Percentiles rank a stretch among this genome's conserved stretches.
Conservation (phyloP, 2,329 filamentous ascomycete species). For the Sordariomycetes sp. region DNA sequence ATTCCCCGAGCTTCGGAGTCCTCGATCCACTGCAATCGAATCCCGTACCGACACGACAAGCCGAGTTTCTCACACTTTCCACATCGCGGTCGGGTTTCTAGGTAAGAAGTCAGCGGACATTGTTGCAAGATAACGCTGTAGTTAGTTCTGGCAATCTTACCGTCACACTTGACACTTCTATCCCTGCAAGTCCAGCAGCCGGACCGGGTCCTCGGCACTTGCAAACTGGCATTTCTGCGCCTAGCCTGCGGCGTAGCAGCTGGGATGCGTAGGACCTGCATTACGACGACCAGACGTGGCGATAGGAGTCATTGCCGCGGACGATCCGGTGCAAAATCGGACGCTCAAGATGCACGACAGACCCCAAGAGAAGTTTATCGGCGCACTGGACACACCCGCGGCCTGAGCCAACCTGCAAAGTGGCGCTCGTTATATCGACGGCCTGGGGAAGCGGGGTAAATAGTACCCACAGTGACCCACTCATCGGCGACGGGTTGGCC, state of each 20-base stretch:
- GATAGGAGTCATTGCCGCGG: no score
- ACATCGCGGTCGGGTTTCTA: not conserved
- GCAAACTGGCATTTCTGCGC: not conserved
- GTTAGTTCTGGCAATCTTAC: not conserved
- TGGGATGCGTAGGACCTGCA: not conserved
- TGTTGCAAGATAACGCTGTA: not conserved
- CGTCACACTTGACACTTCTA: not conserved
- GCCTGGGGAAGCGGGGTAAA: no score
- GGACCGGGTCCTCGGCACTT: not conserved
- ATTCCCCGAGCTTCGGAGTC: not conserved
- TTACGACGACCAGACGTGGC: not conserved
- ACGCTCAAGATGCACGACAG: no score
- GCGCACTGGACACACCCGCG: no score
- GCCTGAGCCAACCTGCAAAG: no score
- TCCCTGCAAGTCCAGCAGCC: not conserved
- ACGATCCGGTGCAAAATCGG: no score
- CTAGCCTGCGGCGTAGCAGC: not conserved
- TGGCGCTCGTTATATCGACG: no score
- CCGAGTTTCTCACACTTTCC: not conserved
- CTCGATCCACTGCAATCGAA: not conserved
- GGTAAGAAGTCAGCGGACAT: not conserved
- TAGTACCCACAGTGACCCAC: no score
- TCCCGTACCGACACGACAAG: not conserved
- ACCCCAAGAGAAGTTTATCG: no score
- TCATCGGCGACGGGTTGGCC: no score